Conservation (phyloP, 176 grass and related monocot genomes). For the Hordeum marinum region DNA sequence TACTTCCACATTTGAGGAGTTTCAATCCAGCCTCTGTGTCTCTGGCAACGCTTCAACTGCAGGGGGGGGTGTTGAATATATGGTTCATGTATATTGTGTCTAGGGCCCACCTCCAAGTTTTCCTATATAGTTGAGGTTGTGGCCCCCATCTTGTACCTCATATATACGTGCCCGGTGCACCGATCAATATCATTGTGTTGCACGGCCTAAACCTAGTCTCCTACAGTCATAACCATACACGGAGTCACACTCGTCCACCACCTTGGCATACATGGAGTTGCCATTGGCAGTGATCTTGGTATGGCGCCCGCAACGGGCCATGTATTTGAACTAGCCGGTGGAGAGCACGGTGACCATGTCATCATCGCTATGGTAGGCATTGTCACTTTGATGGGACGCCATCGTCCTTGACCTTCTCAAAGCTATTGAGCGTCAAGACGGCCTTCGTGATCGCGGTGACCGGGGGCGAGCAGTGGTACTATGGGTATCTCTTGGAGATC, state of each 20-base stretch:
- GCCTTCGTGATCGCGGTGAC: not conserved
- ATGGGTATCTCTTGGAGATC: constrained; percentile 9
- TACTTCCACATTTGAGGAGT: too few relatives aligned
- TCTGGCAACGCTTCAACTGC: too few relatives aligned
- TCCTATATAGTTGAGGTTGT: too few relatives aligned
- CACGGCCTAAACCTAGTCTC: too few relatives aligned
- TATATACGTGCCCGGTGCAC: too few relatives aligned
- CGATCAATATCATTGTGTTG: too few relatives aligned
- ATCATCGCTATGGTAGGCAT: not conserved
- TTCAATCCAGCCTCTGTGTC: too few relatives aligned
- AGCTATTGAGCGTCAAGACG: constrained; percentile 10
- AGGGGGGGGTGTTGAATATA: too few relatives aligned
- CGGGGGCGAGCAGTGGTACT: not conserved
- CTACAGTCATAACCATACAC: too few relatives aligned
- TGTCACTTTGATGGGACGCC: not conserved
- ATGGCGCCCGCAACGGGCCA: not conserved
- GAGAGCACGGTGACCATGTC: constrained; percentile 23
- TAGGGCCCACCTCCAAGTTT: too few relatives aligned
- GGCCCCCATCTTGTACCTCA: too few relatives aligned
- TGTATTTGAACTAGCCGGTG: constrained; percentile 10
- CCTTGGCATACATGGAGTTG: constrained; percentile 6
- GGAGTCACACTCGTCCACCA: constrained; percentile 16
- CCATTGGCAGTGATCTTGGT: constrained; percentile 12
- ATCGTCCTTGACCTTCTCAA: constrained; percentile 10
- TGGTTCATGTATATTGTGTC: too few relatives aligned